Evolutionary conservation across 2,329 filamentous ascomycete species (phyloP).

Genomic region (Mollisia scopiformis): DNA sequence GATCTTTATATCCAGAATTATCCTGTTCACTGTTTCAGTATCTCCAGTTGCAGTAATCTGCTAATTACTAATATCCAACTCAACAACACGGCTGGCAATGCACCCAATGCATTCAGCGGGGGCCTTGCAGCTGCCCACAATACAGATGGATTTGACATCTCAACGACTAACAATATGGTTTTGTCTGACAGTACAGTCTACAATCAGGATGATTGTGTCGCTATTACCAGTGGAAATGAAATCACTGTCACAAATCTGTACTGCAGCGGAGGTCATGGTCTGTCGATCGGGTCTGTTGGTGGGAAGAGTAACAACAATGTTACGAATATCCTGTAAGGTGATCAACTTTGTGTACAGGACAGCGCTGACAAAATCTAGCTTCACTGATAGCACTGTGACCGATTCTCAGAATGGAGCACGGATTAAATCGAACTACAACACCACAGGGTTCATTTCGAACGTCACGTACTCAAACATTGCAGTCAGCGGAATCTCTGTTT

Average conservation of each 20-base stretch:
- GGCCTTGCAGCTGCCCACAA: slow-evolving; percentile 41
- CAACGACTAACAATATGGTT: slow-evolving; percentile 46
- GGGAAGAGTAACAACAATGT: slow-evolving; percentile 35
- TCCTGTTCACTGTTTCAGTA: slow-evolving; percentile 53
- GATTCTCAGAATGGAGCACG: slow-evolving; percentile 37
- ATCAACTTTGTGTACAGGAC: too few relatives aligned
- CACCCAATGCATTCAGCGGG: slow-evolving; percentile 32
- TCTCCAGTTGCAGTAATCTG: slow-evolving; percentile 45
- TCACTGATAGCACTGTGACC: slow-evolving; percentile 30
- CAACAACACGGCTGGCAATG: slow-evolving; percentile 57
- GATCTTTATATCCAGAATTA: slow-evolving; percentile 54
- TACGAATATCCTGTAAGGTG: slow-evolving; percentile 5
- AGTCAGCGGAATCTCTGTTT: slow-evolving; percentile 46
- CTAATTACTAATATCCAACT: slow-evolving; percentile 53
- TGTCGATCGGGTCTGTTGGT: slow-evolving; percentile 34
- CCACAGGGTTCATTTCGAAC: slow-evolving; percentile 40
- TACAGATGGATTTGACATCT: slow-evolving; percentile 56
- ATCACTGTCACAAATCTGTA: slow-evolving; percentile 22
- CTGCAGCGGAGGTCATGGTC: slow-evolving; percentile 30
- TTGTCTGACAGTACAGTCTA: slow-evolving; percentile 52
- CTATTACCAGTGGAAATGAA: slow-evolving; percentile 53
- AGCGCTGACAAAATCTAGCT: slow-evolving; percentile 11
- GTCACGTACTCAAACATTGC: slow-evolving; percentile 49
- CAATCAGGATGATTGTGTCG: slow-evolving; percentile 62
- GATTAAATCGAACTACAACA: slow-evolving; percentile 42